Evolutionary conservation across 192 early-diverging fungal species (phyloP).

Genomic region (Linnemannia hyalina): DNA sequence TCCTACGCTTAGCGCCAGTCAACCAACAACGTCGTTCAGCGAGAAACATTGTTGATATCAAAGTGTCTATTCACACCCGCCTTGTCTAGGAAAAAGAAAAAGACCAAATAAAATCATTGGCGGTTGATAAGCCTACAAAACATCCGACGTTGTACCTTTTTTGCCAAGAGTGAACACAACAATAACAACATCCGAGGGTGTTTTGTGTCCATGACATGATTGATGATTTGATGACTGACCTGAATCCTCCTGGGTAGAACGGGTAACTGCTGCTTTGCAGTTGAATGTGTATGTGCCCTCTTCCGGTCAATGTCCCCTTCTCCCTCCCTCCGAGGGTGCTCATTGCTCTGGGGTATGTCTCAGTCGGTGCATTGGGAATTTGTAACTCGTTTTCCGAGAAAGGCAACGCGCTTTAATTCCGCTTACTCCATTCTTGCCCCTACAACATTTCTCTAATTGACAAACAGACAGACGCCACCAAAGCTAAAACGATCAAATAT

Average conservation of each 20-base stretch:
- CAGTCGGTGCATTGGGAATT: constrained; percentile 2
- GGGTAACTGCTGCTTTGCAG: not conserved
- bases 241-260: not conserved
- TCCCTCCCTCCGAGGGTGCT: not conserved
- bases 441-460: not conserved
- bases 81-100: not conserved
- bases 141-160: not conserved
- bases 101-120: not conserved
- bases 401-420: not conserved
- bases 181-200: not conserved
- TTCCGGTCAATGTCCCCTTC: not conserved
- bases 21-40: too few species aligned
- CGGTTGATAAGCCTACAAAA: not conserved
- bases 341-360: constrained; percentile 1
- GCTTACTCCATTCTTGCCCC: not conserved
- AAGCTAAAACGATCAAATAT: not conserved
- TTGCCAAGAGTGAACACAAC: not conserved
- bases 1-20: too few species aligned
- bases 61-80: too few species aligned
- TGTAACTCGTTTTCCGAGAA: constrained; percentile 7
- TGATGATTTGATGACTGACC: not conserved
- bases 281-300: not conserved
- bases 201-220: not conserved
- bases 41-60: too few species aligned
- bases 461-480: not conserved